These are phyloP conservation scores for Neurospora hispaniola DNA, from an alignment of 495 filamentous ascomycete genomes.

Conservation along the genomic window DNA sequence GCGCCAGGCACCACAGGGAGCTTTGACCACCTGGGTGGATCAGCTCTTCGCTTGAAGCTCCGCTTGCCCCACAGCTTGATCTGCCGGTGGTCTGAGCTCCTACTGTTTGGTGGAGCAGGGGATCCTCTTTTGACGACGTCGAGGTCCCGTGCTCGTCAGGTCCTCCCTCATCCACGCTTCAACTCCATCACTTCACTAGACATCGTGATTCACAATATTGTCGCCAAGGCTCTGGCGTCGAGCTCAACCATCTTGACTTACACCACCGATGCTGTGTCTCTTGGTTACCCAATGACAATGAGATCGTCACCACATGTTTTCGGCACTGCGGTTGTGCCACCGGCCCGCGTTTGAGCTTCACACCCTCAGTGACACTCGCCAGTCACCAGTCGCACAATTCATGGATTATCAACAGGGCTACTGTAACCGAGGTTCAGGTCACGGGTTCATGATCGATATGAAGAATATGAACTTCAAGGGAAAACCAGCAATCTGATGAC, in stretches of 20 bases:
- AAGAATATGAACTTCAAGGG: neutral
- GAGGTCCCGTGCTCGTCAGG: neutral
- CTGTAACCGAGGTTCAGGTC: neutral
- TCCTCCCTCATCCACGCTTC: neutral
- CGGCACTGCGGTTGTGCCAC: neutral
- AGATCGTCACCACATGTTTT: neutral
- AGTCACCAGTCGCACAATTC: neutral
- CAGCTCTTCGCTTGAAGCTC: neutral
- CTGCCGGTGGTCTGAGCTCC: neutral
- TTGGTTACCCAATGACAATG: neutral
- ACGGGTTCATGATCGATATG: neutral
- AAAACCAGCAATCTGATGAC: neutral
- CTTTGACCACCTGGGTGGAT: neutral
- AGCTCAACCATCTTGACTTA: neutral
- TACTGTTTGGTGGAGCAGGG: neutral
- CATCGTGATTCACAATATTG: neutral
- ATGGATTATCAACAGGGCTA: neutral
- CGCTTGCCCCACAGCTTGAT: neutral
- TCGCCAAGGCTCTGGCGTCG: neutral
- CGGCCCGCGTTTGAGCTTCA: neutral
- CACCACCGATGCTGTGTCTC: neutral
- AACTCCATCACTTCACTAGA: neutral
- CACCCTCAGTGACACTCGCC: neutral
- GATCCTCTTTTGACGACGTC: constrained; percentile 1
- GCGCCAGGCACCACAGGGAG: neutral